A percentile compares a stretch with the other conserved stretches of the same genome.
phyloP scores from a whole-genome alignment of 1,139 yeast species.

The Scheffersomyces lignicola region DNA sequence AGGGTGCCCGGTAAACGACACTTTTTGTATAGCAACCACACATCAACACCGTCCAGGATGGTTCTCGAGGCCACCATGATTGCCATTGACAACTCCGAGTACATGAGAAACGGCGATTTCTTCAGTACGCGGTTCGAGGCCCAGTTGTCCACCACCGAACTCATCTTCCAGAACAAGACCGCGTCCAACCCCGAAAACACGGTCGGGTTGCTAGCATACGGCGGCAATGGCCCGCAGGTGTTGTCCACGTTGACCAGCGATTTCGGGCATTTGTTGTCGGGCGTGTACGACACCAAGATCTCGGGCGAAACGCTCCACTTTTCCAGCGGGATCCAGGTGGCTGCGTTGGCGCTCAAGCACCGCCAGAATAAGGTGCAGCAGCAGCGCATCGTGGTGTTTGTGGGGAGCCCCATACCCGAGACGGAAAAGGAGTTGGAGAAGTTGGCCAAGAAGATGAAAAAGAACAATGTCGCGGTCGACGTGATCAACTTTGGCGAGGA shows the following conservation, averaged over 20 bases:
- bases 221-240: slow-evolving; percentile 84
- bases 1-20: too few relatives aligned
- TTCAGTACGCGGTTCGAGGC: slow-evolving; percentile 89
- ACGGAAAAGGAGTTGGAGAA: slow-evolving; percentile 72
- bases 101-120: slow-evolving; percentile 93
- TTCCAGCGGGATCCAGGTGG: slow-evolving; percentile 88
- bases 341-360: slow-evolving; percentile 94
- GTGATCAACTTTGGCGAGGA: slow-evolving; percentile 93
- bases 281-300: slow-evolving; percentile 79
- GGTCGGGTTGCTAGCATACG: slow-evolving; percentile 86
- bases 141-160: slow-evolving; percentile 88
- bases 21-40: too few relatives aligned
- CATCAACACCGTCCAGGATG: slow-evolving; percentile 41
- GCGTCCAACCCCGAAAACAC: slow-evolving; percentile 92
- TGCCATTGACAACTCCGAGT: slow-evolving; percentile 94
- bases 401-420: slow-evolving; percentile 82
- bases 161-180: slow-evolving; percentile 82
- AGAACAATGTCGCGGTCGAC: slow-evolving; percentile 89
- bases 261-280: slow-evolving; percentile 84
- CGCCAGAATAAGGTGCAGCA: slow-evolving; percentile 92
- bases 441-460: slow-evolving; percentile 90
- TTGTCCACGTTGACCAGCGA: slow-evolving; percentile 86
- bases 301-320: slow-evolving; percentile 69
- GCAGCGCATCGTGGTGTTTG: slow-evolving; percentile 87
- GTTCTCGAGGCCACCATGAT: slow-evolving; percentile 96